A percentile compares a stretch with the other conserved stretches of the same genome.
Evolutionary conservation across 2,329 filamentous ascomycete species (phyloP).

Genomic region (Penicillium sp.): DNA sequence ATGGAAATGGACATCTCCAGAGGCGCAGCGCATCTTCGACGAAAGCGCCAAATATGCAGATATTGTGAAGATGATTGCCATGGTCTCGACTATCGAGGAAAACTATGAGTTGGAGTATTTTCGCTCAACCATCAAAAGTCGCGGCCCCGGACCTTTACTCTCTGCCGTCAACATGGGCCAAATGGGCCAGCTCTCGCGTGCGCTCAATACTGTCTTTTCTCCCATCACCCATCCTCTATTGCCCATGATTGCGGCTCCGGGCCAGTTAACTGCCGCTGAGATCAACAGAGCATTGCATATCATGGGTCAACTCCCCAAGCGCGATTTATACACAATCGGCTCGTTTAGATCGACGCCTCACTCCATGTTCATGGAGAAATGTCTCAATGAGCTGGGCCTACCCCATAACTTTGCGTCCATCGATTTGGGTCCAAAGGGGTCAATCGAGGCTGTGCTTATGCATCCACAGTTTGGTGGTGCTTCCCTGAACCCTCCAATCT

Average conservation of each 20-base stretch:
- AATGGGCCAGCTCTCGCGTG: constrained; percentile 76
- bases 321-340: constrained; percentile 74
- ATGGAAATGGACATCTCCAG: constrained; percentile 73
- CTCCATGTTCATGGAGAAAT: constrained; percentile 80
- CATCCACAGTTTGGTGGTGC: constrained; percentile 75
- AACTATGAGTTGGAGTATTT: constrained; percentile 91
- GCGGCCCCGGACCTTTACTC: constrained; percentile 63
- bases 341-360: constrained; percentile 67
- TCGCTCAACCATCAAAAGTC: constrained; percentile 68
- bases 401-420: constrained; percentile 74
- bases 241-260: constrained; percentile 77
- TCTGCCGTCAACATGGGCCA: constrained; percentile 85
- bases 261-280: constrained; percentile 78
- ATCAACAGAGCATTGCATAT: constrained; percentile 75
- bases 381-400: constrained; percentile 76
- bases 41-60: constrained; percentile 70
- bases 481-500: constrained; percentile 69
- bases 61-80: constrained; percentile 86
- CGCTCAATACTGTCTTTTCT: constrained; percentile 79
- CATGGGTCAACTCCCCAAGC: constrained; percentile 74
- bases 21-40: constrained; percentile 66
- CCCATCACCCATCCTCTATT: constrained; percentile 81
- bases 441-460: constrained; percentile 66
- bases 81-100: constrained; percentile 74
- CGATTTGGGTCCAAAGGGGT: constrained; percentile 62